phyloP scores from a whole-genome alignment of 2,329 filamentous ascomycete genomes.

The Clarireedia paspali region DNA sequence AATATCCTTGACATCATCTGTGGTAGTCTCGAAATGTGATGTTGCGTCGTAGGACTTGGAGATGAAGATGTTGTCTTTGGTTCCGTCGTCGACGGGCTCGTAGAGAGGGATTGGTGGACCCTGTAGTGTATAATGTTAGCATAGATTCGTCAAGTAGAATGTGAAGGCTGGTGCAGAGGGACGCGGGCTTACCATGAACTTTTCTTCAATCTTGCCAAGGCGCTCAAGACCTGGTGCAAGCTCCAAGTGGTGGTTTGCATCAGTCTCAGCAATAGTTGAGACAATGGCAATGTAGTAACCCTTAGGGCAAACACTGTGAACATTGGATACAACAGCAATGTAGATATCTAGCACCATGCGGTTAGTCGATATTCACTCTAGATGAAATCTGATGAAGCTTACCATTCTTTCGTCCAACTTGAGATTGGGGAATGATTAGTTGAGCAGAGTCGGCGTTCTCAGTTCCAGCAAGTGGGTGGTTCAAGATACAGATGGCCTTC shows the following conservation, averaged over 20 bases:
- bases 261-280: constrained; percentile 88
- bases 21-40: constrained; percentile 89
- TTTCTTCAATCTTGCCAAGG: constrained; percentile 89
- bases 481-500: constrained; percentile 95
- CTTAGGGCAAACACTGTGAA: constrained; percentile 97
- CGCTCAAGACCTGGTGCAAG: constrained; percentile 87
- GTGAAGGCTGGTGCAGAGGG: neutral
- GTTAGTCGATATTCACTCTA: neutral
- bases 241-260: constrained; percentile 92
- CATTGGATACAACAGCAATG: constrained; percentile 88
- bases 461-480: constrained; percentile 88
- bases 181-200: constrained; percentile 68
- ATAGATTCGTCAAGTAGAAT: neutral
- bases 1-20: constrained; percentile 90
- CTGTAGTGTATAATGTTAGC: constrained; percentile 31
- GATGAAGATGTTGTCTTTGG: constrained; percentile 88
- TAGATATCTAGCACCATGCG: constrained; percentile 65
- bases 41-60: constrained; percentile 98
- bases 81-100: constrained; percentile 77
- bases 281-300: constrained; percentile 99
- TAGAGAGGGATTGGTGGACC: constrained; percentile 86
- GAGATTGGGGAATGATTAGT: constrained; percentile 95
- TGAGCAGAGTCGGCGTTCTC: constrained; percentile 84
- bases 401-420: constrained; percentile 89
- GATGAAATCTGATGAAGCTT: constrained; percentile 10